Base-by-base conservation (phyloP, 192 early-diverging fungal genomes). In the Entomortierella parvispora region DNA sequence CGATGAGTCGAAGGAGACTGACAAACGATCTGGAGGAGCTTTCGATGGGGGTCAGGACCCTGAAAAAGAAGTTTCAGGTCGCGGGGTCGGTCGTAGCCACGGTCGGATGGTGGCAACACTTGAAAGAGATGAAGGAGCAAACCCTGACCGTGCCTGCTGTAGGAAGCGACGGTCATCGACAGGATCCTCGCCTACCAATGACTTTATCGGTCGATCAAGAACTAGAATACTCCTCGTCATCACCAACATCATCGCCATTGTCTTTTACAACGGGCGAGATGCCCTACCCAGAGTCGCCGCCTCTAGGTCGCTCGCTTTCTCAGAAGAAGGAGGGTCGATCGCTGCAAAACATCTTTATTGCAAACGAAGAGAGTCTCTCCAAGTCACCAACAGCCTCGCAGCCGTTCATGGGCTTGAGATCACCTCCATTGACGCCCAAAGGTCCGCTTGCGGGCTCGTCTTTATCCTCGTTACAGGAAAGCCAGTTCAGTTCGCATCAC, bases 21-120 rank as follows among this genome's bases (percentile, higher is more conserved):
- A 77, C 74, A 3, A 55, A 68, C 25, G 74, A 77, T 51, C 26
- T 77, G 29, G 74, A 77, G 28, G 74, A 77, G n/a, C 15, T 68
- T 32, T 56, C 48, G 0, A 63, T 77, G 60, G 74, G 74, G 12
- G 74, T 77, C 47, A 77, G 58, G 49, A 68, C 74, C 6, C 29
- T 77, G 29, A 62, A 65, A 34, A 68, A 52, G 34, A 77, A 77
- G 66, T 77, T 77, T 31, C 74, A 77, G 42, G 60, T 31, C 0
- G 74, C 74, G 26, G 66, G 74, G 4, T 44, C 54, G 4, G 65
- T 56, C 4, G 65, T 49, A 4, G 8, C 74, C 10, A 68, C 74
- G 2, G 61, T 68, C 10, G 61, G 48, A 11, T 68, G 59, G 74
- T 63, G 59, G 74, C 55, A 31, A 17, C 56, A 57, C 9, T 25